Conservation (phyloP, 2,329 filamentous ascomycete species). For the Cercospora sesami region DNA sequence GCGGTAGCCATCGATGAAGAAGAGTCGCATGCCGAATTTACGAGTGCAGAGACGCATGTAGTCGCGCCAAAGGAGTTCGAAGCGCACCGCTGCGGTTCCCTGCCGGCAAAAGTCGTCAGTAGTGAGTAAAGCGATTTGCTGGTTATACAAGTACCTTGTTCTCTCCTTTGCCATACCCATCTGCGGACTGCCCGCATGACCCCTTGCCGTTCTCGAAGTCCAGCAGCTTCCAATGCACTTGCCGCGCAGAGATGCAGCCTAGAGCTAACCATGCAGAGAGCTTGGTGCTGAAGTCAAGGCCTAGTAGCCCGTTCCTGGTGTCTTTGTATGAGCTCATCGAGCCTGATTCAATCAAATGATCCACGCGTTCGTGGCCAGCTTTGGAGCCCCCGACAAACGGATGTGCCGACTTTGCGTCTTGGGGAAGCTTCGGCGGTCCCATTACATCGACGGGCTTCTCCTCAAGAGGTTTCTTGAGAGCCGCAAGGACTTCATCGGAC, state of each 20-base stretch:
- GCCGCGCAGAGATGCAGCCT: constrained; percentile 70
- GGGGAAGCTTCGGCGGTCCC: constrained; percentile 55
- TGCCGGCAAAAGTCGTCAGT: background rate
- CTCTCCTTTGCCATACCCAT: constrained; percentile 68
- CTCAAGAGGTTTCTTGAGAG: constrained; percentile 60
- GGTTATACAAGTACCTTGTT: constrained; percentile 49
- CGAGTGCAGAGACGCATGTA: constrained; percentile 75
- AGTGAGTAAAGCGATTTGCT: background rate
- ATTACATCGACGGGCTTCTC: constrained; percentile 42
- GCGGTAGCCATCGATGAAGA: constrained; percentile 64
- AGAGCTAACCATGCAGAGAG: constrained; percentile 71
- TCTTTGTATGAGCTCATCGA: constrained; percentile 65
- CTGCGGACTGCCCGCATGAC: constrained; percentile 42
- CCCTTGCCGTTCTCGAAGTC: constrained; percentile 66
- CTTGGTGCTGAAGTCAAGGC: constrained; percentile 72
- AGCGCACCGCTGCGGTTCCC: constrained; percentile 67
- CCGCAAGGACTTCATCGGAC: constrained; percentile 55
- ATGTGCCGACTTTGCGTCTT: constrained; percentile 59
- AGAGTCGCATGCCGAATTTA: constrained; percentile 68
- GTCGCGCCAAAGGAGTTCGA: constrained; percentile 76
- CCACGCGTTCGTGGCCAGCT: constrained; percentile 58
- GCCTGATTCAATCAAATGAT: constrained; percentile 61
- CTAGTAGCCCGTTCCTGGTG: constrained; percentile 70
- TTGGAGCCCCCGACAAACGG: constrained; percentile 69
- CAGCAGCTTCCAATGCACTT: constrained; percentile 67